A percentile compares a stretch with the other conserved stretches of the same genome.
These are phyloP conservation scores for Cryptococcus sp. DNA, from an alignment of 1,284 basidiomycete genomes.

Conservation along the genomic window DNA sequence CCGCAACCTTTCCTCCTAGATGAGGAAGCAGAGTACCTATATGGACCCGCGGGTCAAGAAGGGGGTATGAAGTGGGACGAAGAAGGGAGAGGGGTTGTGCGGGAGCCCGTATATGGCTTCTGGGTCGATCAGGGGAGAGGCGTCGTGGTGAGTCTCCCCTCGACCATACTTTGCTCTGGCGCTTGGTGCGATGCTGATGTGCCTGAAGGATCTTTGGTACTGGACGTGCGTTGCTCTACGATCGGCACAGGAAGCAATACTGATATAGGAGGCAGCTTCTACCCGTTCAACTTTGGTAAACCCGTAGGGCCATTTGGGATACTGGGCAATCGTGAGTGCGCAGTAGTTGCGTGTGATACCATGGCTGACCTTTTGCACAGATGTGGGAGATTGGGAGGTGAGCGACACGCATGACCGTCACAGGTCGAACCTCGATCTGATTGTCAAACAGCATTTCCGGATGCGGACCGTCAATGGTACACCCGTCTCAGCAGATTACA, in stretches of 20 bases:
- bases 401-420: background rate
- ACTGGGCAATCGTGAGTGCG: conserved; percentile 47
- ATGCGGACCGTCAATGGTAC: conserved; percentile 46
- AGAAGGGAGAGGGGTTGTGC: conserved; percentile 33
- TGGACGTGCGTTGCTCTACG: conserved; percentile 36
- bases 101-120: conserved; percentile 47
- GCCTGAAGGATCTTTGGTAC: conserved; percentile 44
- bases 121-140: conserved; percentile 46
- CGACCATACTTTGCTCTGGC: too few relatives aligned
- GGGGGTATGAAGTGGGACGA: conserved; percentile 21
- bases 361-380: conserved; percentile 14
- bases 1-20: conserved; percentile 40
- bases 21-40: conserved; percentile 35
- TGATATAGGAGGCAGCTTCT: conserved; percentile 32
- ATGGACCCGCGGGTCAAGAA: conserved; percentile 38
- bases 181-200: background rate
- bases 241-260: background rate
- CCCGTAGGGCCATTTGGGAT: conserved; percentile 42
- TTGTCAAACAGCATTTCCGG: conserved; percentile 27
- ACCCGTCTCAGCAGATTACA: conserved; percentile 45
- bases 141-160: conserved; percentile 36
- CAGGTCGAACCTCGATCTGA: background rate
- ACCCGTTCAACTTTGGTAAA: conserved; percentile 53
- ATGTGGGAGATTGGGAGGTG: conserved; percentile 50
- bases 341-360: background rate